phyloP scores from a whole-genome alignment of 352 stramenopile genomes.

The Peronospora belbahrii region DNA sequence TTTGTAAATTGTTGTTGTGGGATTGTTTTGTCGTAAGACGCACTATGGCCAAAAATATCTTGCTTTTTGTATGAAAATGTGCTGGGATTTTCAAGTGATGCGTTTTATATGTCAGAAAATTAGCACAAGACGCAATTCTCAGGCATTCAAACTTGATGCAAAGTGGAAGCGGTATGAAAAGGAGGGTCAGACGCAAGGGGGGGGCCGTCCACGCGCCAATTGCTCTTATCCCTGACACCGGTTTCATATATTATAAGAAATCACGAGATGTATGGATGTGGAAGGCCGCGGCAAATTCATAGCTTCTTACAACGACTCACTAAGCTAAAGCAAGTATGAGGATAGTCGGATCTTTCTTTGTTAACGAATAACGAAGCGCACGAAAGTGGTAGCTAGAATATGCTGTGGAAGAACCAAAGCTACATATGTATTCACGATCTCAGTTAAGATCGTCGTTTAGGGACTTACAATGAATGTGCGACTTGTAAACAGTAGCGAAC shows the following conservation, averaged over 20 bases:
- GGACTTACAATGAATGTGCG: background rate
- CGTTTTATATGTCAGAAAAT: constrained; percentile 3
- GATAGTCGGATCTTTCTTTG: no score
- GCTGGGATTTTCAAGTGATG: constrained; percentile 9
- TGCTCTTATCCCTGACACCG: constrained; percentile 16
- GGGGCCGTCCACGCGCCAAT: constrained; percentile 13
- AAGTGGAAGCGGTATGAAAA: constrained; percentile 25
- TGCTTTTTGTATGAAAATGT: constrained; percentile 20
- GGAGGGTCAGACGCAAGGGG: constrained; percentile 5
- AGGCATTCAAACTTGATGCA: constrained; percentile 13
- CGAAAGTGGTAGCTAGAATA: background rate
- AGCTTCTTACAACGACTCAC: constrained; percentile 1
- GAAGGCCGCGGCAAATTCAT: background rate
- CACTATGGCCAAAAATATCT: constrained; percentile 3
- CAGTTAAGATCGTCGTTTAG: constrained; percentile 9
- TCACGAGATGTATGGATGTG: constrained; percentile 10
- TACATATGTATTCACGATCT: background rate
- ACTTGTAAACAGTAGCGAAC: background rate
- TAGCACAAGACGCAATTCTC: constrained; percentile 1
- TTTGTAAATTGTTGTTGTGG: constrained; percentile 12
- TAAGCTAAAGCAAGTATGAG: background rate
- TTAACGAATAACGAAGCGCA: no score
- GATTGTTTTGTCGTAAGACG: constrained; percentile 11
- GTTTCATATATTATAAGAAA: constrained; percentile 1
- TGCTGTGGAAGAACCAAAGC: background rate